These are phyloP conservation scores for Monosporascus sp. DNA, from an alignment of 2,329 filamentous ascomycete species.

Conservation along the genomic window DNA sequence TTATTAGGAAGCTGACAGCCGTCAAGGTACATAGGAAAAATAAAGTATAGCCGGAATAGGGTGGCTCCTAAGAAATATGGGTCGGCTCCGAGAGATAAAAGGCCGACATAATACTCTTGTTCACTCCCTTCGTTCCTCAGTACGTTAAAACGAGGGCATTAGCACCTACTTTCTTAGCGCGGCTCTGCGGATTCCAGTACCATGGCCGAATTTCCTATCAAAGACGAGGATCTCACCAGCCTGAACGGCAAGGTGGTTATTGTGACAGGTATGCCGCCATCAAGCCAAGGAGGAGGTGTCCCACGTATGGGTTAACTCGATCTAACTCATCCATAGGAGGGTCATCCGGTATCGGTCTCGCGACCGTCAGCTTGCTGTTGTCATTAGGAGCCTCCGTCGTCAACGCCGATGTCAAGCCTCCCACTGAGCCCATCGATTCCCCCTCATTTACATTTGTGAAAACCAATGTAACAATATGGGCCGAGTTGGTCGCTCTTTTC, in stretches of 20 bases:
- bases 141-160: too few species aligned
- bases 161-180: too few species aligned
- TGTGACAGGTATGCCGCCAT: conserved; percentile 39
- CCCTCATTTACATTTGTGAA: conserved; percentile 34
- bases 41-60: too few species aligned
- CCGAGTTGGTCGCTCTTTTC: conserved; percentile 46
- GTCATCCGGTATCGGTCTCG: conserved; percentile 56
- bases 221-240: conserved; percentile 35
- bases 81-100: too few species aligned
- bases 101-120: too few species aligned
- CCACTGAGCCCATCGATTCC: conserved; percentile 19
- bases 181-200: background rate
- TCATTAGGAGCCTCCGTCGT: conserved; percentile 50
- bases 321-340: conserved; percentile 34
- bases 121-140: too few species aligned
- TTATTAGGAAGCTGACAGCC: too few species aligned
- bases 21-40: too few species aligned
- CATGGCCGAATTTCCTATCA: conserved; percentile 42
- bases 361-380: conserved; percentile 47
- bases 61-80: too few species aligned
- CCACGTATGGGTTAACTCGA: too few species aligned
- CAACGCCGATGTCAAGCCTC: conserved; percentile 46
- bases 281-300: too few species aligned
- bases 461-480: conserved; percentile 46
- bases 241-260: conserved; percentile 47